These are phyloP conservation scores for Echinosophora koreensis DNA, from an alignment of 306 rosid genomes.

Conservation along the genomic window DNA sequence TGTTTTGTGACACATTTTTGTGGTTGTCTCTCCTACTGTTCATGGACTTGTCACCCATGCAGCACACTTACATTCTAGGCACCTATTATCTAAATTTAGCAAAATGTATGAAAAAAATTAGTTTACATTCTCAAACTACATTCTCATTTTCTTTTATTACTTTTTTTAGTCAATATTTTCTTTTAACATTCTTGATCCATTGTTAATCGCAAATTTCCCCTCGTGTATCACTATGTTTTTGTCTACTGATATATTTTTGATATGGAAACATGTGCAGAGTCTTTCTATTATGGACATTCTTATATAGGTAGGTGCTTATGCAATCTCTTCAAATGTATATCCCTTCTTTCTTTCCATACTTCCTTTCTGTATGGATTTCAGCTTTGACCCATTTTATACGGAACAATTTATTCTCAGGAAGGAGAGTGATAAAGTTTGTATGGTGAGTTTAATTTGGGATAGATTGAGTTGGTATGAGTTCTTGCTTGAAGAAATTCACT, in stretches of 20 bases:
- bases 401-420: conserved; percentile 16
- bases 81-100: not conserved
- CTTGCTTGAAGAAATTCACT: not conserved
- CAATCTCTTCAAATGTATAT: not conserved
- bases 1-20: not conserved
- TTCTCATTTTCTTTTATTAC: not conserved
- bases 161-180: not conserved
- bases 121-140: not conserved
- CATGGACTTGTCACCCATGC: not conserved
- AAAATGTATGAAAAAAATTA: not conserved
- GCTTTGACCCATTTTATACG: conserved; percentile 23
- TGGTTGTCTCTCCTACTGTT: not conserved
- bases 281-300: conserved; percentile 25
- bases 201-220: not conserved
- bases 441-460: conserved; percentile 8
- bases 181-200: conserved; percentile 11
- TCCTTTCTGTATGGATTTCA: conserved; percentile 21
- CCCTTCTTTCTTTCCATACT: not conserved
- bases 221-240: conserved; percentile 17
- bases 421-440: not conserved
- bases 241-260: not conserved
- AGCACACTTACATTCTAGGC: not conserved
- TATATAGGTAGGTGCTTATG: not conserved
- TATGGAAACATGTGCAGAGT: not conserved
- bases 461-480: conserved; percentile 2